These are phyloP conservation scores for Sphaerosporella brunnea DNA, from an alignment of 495 filamentous ascomycete genomes.

Conservation along the genomic window DNA sequence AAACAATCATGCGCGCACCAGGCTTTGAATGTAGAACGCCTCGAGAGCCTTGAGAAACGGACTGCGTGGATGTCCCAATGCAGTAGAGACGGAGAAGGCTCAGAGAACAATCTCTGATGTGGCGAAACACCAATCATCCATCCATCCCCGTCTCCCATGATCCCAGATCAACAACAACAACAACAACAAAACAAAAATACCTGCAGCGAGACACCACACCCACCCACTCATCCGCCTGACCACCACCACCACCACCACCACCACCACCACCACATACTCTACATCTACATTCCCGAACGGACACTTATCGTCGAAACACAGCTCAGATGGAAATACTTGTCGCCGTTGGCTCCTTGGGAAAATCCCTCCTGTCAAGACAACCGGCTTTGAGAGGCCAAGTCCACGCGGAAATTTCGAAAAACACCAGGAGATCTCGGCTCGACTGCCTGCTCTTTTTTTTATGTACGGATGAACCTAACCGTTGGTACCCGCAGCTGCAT, in stretches of 20 bases:
- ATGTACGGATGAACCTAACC: constrained; percentile 7
- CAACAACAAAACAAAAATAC: background rate
- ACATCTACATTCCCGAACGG: background rate
- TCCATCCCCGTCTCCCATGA: background rate
- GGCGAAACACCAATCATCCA: background rate
- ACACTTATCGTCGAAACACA: background rate
- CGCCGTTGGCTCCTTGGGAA: background rate
- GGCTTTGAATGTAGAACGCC: too few species aligned
- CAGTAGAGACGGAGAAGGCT: background rate
- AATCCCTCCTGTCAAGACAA: background rate
- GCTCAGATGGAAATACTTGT: background rate
- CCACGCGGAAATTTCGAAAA: background rate
- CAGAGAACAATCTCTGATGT: background rate
- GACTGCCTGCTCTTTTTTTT: background rate
- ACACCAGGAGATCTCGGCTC: constrained; percentile 1
- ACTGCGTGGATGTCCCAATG: too few species aligned
- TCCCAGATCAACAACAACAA: background rate
- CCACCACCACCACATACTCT: background rate
- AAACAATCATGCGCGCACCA: too few species aligned
- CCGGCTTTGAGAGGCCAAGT: constrained; percentile 1
- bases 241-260: background rate
- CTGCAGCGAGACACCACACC: background rate
- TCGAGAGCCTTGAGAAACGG: too few species aligned
- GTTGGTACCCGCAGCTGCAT: constrained; percentile 4
- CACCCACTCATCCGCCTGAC: background rate